Evolutionary conservation across 768 basidiomycete genomes (phyloP).

Genomic region (Grammothele lineata): DNA sequence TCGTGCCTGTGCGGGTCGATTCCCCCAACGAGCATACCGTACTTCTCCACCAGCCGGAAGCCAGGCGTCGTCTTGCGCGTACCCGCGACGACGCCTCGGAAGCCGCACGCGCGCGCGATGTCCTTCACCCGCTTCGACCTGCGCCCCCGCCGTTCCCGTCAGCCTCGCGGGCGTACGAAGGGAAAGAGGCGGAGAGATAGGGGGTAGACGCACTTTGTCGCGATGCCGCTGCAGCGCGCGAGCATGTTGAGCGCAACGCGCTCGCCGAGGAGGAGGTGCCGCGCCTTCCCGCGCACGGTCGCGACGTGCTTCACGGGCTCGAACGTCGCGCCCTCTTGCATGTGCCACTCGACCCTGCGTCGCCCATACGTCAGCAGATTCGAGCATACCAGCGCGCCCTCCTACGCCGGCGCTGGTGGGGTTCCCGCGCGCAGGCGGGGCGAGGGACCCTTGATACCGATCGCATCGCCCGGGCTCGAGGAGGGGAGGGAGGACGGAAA

Average conservation of each 20-base stretch:
- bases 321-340: slow-evolving; percentile 79
- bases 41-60: slow-evolving; percentile 96
- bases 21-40: slow-evolving; percentile 97
- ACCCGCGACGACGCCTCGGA: slow-evolving; percentile 85
- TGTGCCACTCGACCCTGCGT: slow-evolving; percentile 87
- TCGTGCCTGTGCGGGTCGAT: slow-evolving; percentile 95
- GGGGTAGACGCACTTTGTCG: slow-evolving; percentile 67
- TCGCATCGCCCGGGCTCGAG: no score
- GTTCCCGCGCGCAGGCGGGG: no score
- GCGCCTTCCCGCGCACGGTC: slow-evolving; percentile 85
- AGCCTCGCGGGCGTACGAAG: slow-evolving; percentile 1
- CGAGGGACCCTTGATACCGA: no score
- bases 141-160: neutral
- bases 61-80: slow-evolving; percentile 98
- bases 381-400: neutral
- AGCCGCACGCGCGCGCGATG: slow-evolving; percentile 73
- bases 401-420: no score
- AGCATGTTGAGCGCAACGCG: slow-evolving; percentile 90
- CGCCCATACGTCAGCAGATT: neutral
- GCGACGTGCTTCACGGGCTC: slow-evolving; percentile 83
- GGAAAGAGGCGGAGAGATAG: neutral
- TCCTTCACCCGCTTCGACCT: slow-evolving; percentile 85
- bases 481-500: neutral
- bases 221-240: slow-evolving; percentile 94
- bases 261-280: slow-evolving; percentile 87